Percentiles rank a stretch among this genome's conserved stretches.
These are phyloP conservation scores for Mucor piriformis DNA, from an alignment of 371 early-diverging fungal genomes.

Conservation along the genomic window DNA sequence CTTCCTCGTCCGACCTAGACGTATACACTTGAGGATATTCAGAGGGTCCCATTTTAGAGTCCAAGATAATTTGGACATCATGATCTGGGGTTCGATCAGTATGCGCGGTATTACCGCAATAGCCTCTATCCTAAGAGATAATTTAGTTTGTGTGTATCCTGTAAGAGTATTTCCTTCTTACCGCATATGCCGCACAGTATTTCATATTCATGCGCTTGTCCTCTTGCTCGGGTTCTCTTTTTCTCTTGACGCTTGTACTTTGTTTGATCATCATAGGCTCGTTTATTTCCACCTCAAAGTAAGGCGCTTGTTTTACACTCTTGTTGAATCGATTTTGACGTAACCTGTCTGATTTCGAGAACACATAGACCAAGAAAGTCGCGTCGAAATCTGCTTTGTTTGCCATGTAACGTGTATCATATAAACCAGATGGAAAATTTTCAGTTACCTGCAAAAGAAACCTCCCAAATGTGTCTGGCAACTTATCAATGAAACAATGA, in stretches of 20 bases:
- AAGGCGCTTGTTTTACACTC: neutral
- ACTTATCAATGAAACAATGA: slow-evolving; percentile 74
- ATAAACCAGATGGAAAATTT: slow-evolving; percentile 84
- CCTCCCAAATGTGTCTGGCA: slow-evolving; percentile 69
- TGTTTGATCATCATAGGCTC: neutral
- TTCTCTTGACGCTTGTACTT: neutral
- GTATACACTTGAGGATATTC: slow-evolving; percentile 5
- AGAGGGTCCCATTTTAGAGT: slow-evolving; percentile 13
- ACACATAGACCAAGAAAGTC: slow-evolving; percentile 80
- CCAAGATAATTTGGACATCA: slow-evolving; percentile 13
- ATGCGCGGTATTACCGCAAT: slow-evolving; percentile 3
- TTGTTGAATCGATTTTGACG: slow-evolving; percentile 1
- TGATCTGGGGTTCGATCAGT: neutral
- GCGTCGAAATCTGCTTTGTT: slow-evolving; percentile 43
- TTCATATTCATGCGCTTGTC: neutral
- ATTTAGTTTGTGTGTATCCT: neutral
- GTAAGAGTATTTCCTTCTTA: slow-evolving; percentile 36
- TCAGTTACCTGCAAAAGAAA: slow-evolving; percentile 76
- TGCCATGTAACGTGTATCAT: slow-evolving; percentile 89
- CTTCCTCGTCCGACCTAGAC: neutral
- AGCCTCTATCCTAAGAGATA: slow-evolving; percentile 13
- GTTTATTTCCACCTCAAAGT: slow-evolving; percentile 16
- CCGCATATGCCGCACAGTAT: slow-evolving; percentile 74
- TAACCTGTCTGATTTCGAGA: slow-evolving; percentile 63
- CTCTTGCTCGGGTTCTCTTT: neutral